A percentile compares a stretch with the other conserved stretches of the same genome.
Evolutionary conservation across 192 early-diverging fungal species (phyloP).

Genomic region (Backusella liffmaniae): DNA sequence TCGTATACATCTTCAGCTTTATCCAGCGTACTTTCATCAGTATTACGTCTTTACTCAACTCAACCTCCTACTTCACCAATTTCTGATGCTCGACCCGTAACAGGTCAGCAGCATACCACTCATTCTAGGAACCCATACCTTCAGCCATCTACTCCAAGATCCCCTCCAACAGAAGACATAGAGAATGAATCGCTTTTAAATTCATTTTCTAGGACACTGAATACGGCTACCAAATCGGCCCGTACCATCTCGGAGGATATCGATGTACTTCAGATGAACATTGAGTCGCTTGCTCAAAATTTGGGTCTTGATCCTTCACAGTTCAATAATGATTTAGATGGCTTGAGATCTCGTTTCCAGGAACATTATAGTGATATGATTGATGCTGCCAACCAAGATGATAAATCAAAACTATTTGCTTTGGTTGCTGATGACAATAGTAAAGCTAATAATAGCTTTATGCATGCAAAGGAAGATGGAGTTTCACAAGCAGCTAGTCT

Average conservation of each 20-base stretch:
- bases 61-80: not conserved
- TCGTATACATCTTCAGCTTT: constrained; percentile 5
- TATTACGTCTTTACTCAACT: constrained; percentile 9
- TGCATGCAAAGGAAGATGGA: not conserved
- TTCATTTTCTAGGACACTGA: constrained; percentile 19
- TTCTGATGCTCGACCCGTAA: not conserved
- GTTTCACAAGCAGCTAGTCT: not conserved
- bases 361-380: constrained; percentile 16
- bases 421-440: not conserved
- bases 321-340: constrained; percentile 22
- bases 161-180: not conserved
- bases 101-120: not conserved
- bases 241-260: constrained; percentile 28
- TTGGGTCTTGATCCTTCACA: constrained; percentile 23
- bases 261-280: constrained; percentile 20
- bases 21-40: constrained; percentile 9
- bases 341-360: not conserved
- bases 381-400: not conserved
- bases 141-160: not conserved
- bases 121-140: not conserved
- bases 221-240: constrained; percentile 24
- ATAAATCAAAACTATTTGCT: not conserved
- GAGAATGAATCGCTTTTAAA: not conserved
- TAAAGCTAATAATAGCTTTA: not conserved
- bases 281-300: constrained; percentile 21